Conservation (phyloP, 2,329 filamentous ascomycete species). For the Fusarium anthophilum region DNA sequence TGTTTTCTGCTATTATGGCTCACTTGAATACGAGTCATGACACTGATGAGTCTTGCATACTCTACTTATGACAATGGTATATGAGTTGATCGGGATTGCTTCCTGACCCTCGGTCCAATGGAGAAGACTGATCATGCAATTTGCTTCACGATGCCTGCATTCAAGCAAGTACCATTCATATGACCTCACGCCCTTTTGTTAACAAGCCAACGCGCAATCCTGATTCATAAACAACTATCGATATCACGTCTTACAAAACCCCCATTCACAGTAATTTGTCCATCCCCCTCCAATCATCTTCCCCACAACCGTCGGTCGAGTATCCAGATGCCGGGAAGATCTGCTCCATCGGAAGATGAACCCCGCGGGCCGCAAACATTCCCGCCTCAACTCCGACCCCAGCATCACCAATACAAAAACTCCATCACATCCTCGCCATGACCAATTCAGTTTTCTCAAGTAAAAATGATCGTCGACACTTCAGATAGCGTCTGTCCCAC, state of each 20-base stretch:
- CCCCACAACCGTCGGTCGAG: background rate
- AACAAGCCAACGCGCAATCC: fast-evolving
- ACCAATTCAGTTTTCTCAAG: background rate
- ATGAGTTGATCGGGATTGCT: fast-evolving
- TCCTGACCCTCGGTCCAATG: background rate
- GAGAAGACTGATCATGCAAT: background rate
- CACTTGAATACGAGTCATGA: fast-evolving
- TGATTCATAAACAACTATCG: background rate
- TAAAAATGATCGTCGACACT: background rate
- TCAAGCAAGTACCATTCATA: background rate
- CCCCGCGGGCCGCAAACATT: constrained; percentile 21
- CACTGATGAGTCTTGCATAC: fast-evolving
- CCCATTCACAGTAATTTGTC: background rate
- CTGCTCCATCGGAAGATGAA: constrained; percentile 19
- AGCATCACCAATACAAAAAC: constrained; percentile 14
- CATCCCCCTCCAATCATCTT: background rate
- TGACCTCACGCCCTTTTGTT: too few relatives aligned
- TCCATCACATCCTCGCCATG: background rate
- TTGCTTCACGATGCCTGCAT: background rate
- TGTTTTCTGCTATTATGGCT: background rate
- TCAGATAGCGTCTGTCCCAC: constrained; percentile 22
- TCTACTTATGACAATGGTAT: background rate
- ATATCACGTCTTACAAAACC: background rate
- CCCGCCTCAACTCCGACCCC: background rate
- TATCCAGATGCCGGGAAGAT: constrained; percentile 5